Base-by-base conservation (phyloP, 257 asterid species). In the Paraleonurus japonicus region DNA sequence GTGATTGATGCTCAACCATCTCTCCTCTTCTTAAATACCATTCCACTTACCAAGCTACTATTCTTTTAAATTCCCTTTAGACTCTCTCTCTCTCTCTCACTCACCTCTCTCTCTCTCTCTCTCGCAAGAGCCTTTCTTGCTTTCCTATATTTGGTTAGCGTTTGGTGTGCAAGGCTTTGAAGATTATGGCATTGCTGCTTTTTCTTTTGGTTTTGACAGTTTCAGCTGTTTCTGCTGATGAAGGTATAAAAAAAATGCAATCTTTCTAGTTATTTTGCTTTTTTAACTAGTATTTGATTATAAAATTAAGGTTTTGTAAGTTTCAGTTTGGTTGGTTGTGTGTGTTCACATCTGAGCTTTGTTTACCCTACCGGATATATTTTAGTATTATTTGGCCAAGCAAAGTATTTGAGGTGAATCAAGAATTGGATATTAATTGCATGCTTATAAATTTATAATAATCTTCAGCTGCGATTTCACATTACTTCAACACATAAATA, bases 161-260 rank as follows among this genome's bases (percentile, higher is more conserved):
- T 61, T 27, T 16, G 62, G 37, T n/a, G 5, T 10, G 3, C 17
- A 13, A 15, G 11, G 16, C 65, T 53, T 53, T 23, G 48, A 47
- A 62, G 70, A 65, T 16, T 48, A 84, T 86, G 88, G 73, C 80
- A 43, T 61, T 71, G 20, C 74, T 84, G 79, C 43, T 79, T 32
- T 72, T 77, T 43, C 79, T 86, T 78, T 57, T 86, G 73, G 89
- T 81, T 72, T 80, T 87, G 79, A 67, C 79, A 1, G 75, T 80
- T 17, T 85, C 97, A 69, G 86, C 86, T 65, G 88, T 80, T 79
- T 87, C 79, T 78, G 90, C 91, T 75, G 95, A 83, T 84, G 96
- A 91, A 86, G 96, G 95, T 89, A 33, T 10, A 15, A 20, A 0
- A 16, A 48, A 48, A 45, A 33, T 4, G 2, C 64, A 9, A 15